phyloP scores from a whole-genome alignment of 805 yeast genomes.

The Sugiyamaella marilandica region DNA sequence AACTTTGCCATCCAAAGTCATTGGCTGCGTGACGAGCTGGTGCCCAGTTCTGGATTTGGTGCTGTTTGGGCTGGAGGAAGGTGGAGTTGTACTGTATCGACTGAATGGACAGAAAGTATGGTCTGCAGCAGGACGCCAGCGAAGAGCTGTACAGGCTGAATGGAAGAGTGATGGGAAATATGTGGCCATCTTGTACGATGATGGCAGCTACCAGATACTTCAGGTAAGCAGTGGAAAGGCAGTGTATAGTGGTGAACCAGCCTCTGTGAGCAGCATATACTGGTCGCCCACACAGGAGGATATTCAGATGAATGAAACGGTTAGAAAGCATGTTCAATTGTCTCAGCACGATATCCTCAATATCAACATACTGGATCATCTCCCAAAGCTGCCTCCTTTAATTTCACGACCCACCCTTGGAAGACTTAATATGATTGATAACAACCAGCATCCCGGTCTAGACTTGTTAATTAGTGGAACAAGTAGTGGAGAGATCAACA shows the following conservation, averaged over 20 bases:
- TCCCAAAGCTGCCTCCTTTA: conserved; percentile 16
- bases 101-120: conserved; percentile 51
- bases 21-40: conserved; percentile 28
- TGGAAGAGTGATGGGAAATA: conserved; percentile 40
- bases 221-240: conserved; percentile 45
- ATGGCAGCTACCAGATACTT: conserved; percentile 41
- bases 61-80: conserved; percentile 38
- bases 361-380: conserved; percentile 29
- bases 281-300: background rate
- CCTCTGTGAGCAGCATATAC: background rate
- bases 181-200: conserved; percentile 44
- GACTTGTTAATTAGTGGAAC: conserved; percentile 30
- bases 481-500: conserved; percentile 22
- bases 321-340: background rate
- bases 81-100: conserved; percentile 54
- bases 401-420: conserved; percentile 13
- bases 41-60: conserved; percentile 53
- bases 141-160: conserved; percentile 14
- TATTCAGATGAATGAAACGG: background rate
- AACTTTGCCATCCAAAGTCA: conserved; percentile 17
- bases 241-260: conserved; percentile 22
- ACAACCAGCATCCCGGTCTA: conserved; percentile 7
- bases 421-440: conserved; percentile 5
- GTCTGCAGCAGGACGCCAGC: conserved; percentile 37
- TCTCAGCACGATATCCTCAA: conserved; percentile 7